A percentile compares a stretch with the other conserved stretches of the same genome.
phyloP scores from a whole-genome alignment of 2,329 filamentous ascomycete species.

The Fusarium annulatum region DNA sequence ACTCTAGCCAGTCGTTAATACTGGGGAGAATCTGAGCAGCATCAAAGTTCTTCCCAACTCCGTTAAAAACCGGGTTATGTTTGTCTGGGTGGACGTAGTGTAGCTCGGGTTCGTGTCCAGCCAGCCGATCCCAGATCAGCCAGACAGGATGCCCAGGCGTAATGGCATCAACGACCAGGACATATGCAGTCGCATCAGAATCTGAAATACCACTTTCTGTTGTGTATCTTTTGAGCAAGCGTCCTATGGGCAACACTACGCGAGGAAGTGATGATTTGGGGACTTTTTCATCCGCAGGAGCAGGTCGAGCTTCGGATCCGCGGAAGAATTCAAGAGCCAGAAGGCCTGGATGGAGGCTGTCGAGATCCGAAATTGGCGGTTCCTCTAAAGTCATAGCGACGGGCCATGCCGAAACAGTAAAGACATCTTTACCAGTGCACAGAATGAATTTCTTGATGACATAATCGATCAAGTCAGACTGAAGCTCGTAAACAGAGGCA shows the following conservation, averaged over 20 bases:
- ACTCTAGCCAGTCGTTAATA: not conserved
- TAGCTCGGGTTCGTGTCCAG: not conserved
- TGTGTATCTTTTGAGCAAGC: not conserved
- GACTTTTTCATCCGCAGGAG: rapidly evolving
- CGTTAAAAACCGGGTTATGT: not conserved
- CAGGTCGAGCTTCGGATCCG: rapidly evolving
- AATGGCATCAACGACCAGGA: not conserved
- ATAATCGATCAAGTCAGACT: rapidly evolving
- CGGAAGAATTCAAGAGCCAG: not conserved
- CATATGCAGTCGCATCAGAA: not conserved
- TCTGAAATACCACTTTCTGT: not conserved
- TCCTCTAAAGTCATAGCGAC: rapidly evolving
- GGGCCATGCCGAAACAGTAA: not conserved
- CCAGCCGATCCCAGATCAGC: not conserved
- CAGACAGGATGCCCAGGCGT: not conserved
- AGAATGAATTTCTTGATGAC: not conserved
- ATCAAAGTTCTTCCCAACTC: not conserved
- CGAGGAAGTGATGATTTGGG: not conserved
- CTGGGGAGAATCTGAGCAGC: not conserved
- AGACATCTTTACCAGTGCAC: not conserved
- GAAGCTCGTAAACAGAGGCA: not conserved
- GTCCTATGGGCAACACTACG: not conserved
- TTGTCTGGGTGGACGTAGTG: not conserved
- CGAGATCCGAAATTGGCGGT: not conserved
- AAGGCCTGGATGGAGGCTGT: not conserved